Percentiles rank a stretch among this genome's conserved stretches.
Conservation (phyloP, 495 filamentous ascomycete genomes). For the Ascodesmis nigricans region DNA sequence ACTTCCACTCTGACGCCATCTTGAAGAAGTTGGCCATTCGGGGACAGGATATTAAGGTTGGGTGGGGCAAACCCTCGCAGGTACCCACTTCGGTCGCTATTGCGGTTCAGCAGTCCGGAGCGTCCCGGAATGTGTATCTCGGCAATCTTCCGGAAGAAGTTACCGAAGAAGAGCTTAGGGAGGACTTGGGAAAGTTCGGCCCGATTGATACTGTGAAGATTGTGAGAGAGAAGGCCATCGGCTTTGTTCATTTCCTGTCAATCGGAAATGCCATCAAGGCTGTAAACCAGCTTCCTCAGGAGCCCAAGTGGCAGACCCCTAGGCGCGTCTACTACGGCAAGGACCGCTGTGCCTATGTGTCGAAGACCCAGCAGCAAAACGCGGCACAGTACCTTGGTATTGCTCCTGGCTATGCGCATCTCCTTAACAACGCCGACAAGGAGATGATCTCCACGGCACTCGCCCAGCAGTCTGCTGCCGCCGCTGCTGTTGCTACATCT, state of each 20-base stretch:
- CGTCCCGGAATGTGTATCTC: constrained; percentile 94
- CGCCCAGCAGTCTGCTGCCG: constrained; percentile 91
- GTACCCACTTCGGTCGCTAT: constrained; percentile 92
- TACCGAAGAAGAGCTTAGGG: constrained; percentile 73
- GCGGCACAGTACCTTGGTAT: constrained; percentile 96
- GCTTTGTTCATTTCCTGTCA: constrained; percentile 92
- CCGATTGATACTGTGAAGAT: constrained; percentile 95
- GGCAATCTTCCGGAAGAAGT: constrained; percentile 83
- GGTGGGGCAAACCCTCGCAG: constrained; percentile 96
- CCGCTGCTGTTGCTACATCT: constrained; percentile 85
- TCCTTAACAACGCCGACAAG: constrained; percentile 82
- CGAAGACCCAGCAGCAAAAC: constrained; percentile 98
- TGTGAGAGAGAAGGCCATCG: constrained; percentile 93
- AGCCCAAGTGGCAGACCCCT: constrained; percentile 87
- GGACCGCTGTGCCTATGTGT: constrained; percentile 93
- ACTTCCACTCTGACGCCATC: constrained; percentile 98
- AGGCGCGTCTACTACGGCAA: constrained; percentile 96
- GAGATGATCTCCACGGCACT: constrained; percentile 89
- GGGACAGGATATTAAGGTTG: constrained; percentile 97
- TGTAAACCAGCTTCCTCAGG: constrained; percentile 88
- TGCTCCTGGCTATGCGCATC: constrained; percentile 88
- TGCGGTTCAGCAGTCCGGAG: constrained; percentile 89
- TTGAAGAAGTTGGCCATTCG: constrained; percentile 96
- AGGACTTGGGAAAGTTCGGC: constrained; percentile 91
- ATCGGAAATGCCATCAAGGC: constrained; percentile 98